Base-by-base conservation (phyloP, 495 filamentous ascomycete genomes). In the Aspergillus diversus region DNA sequence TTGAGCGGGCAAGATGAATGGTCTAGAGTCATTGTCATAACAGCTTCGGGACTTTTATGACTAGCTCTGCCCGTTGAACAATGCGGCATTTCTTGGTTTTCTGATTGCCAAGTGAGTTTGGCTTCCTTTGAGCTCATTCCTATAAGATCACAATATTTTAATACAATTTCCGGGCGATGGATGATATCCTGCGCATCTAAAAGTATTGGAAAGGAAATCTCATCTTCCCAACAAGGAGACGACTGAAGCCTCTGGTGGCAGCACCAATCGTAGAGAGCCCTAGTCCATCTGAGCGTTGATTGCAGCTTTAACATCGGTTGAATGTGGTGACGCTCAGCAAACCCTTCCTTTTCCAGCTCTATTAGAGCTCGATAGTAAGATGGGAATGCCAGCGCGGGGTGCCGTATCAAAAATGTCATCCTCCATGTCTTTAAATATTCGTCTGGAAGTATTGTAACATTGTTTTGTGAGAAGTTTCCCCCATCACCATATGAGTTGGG, bases 131-230 rank as follows among this genome's bases (percentile, higher is more conserved):
- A 17, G 47, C 74, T 69, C 16, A 80, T 47, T 1, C 75, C 73
- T 11, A 73, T 62, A 0, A 74, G 57, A 43, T 67, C 60, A 34
- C 65, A 63, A 46, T 71, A 73, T 37, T 55, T 65, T 1, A 59
- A n/a, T 1, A 80, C 65, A 4, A 74, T 51, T 13, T 62, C 63
- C n/a, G 66, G 71, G 4, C 67, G 37, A 1, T 64, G 55, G 32
- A 77, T 77, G 42, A 77, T 53, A 58, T 80, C 77, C 49, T 78
- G 64, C 3, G 77, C 76, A 55, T 80, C 77, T 17, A 80, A 61
- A 5, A 80, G 54, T 7, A 78, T 35, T 4, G 77, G 76, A 12
- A 39, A 39, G 35, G 6, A 12, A 39, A 39, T 39, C 50, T 60
- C 63, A 33, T 33, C 5, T 5, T 53, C 34, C 33, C 32, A 17